Base-by-base conservation (phyloP, 2,329 filamentous ascomycete species). In the Aspergillus transmontanensis region DNA sequence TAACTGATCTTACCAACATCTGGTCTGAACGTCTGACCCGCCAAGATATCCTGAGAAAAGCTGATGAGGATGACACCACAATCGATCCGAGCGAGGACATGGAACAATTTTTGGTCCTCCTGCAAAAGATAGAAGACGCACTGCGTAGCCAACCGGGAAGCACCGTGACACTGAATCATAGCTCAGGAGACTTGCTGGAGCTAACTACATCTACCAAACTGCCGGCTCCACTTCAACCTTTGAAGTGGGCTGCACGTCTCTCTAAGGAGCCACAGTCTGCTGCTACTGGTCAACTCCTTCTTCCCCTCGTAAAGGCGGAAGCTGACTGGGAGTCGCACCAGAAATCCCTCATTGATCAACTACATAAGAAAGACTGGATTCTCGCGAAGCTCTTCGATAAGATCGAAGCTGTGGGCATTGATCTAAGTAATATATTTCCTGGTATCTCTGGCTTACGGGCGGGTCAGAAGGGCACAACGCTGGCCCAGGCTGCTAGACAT, bases 11-110 rank as follows among this genome's bases (percentile, higher is more conserved):
- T 45, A 83, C 80, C 65, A 79, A 82, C 63, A 77, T 89, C 26
- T 89, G 87, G 87, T 78, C 78, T 32, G 85, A 87, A 71, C 75
- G 72, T 21, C 68, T 87, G 48, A 76, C 78, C 57, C 75, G 78
- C 46, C 69, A 75, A 45, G 75, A 80, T 14, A 83, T 89, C 39
- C 69, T 85, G 28, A 69, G 76, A 26, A 79, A 82, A 67, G 85
- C 86, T 7, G 75, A 79, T 23, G 72, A 81, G 14, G 74, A 80
- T 58, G 78, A 81, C 50, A 84, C 85, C 19, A 86, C 83, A 23
- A 88, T 89, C 63, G 87, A 89, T 72, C 85, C 87, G 2, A 84
- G 81, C 68, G 84, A 86, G 73, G 84, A 85, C 65, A 71, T 77
- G 7, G 77, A 81, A n/a, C 87, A 89, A 69, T 81, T 86, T n/a